These are phyloP conservation scores for Ramaria sp. DNA, from an alignment of 768 basidiomycete genomes.

Conservation along the genomic window DNA sequence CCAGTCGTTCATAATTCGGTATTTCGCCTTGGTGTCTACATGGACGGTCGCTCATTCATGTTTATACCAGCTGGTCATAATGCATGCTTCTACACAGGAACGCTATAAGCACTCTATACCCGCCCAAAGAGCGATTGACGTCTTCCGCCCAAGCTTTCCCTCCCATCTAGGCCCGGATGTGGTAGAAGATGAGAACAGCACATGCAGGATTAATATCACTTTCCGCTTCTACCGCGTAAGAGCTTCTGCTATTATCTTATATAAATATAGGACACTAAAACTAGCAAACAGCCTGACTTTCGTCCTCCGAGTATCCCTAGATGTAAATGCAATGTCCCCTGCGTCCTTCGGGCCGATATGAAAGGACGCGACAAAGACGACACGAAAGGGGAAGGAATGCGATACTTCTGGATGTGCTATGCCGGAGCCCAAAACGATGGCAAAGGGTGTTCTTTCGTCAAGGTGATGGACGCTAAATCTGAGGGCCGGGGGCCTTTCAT, in stretches of 20 bases:
- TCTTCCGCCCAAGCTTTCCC: constrained; percentile 48
- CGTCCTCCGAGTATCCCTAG: constrained; percentile 50
- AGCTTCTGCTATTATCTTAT: not conserved
- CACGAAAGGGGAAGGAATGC: constrained; percentile 36
- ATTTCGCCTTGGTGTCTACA: not conserved
- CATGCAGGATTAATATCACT: constrained; percentile 74
- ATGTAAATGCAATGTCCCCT: constrained; percentile 66
- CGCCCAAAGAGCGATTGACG: constrained; percentile 57
- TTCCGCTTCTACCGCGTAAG: constrained; percentile 64
- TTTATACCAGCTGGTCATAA: constrained; percentile 54
- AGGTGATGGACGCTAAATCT: constrained; percentile 53
- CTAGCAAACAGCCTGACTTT: constrained; percentile 46
- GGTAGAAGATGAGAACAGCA: constrained; percentile 33
- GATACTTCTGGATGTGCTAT: constrained; percentile 78
- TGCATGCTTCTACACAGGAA: constrained; percentile 82
- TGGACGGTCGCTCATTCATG: not conserved
- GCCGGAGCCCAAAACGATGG: constrained; percentile 78
- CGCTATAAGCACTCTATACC: constrained; percentile 73
- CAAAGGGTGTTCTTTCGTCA: constrained; percentile 71
- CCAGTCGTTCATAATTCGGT: constrained; percentile 68
- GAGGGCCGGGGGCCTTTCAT: constrained; percentile 53
- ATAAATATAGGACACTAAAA: not conserved
- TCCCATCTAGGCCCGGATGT: constrained; percentile 11
- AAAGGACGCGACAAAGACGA: constrained; percentile 40
- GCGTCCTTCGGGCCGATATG: constrained; percentile 68